Evolutionary conservation across 2,329 filamentous ascomycete species (phyloP).

Genomic region (Fusarium sp.): DNA sequence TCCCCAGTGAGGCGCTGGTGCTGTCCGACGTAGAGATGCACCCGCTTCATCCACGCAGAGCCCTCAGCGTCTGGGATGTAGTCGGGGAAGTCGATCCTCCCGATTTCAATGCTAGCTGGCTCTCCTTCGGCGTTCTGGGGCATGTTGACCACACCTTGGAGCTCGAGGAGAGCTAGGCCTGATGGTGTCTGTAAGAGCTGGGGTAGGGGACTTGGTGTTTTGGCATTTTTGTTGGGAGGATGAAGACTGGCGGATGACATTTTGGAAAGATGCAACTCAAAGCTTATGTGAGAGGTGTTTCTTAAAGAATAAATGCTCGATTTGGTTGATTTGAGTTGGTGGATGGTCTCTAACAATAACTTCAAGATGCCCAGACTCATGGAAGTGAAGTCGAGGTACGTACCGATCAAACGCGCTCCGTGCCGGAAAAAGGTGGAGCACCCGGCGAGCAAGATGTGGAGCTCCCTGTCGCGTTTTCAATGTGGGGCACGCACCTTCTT

Average conservation of each 20-base stretch:
- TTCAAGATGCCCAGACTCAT: background rate
- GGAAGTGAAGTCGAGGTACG: constrained; percentile 12
- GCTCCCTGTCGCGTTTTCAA: constrained; percentile 1
- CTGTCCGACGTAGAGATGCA: constrained; percentile 85
- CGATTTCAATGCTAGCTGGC: constrained; percentile 57
- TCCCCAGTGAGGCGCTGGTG: constrained; percentile 91
- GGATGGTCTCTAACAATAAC: background rate
- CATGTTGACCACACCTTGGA: constrained; percentile 89
- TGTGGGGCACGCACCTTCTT: background rate
- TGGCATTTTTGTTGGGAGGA: constrained; percentile 46
- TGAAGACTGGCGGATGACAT: constrained; percentile 54
- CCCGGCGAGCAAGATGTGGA: constrained; percentile 15
- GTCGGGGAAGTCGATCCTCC: constrained; percentile 79
- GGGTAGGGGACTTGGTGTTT: constrained; percentile 69
- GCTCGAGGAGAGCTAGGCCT: constrained; percentile 86
- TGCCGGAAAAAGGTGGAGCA: background rate
- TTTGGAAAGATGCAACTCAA: background rate
- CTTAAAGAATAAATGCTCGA: background rate
- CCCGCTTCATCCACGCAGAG: constrained; percentile 86
- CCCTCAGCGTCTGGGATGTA: constrained; percentile 60
- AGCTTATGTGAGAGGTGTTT: background rate
- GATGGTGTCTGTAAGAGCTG: constrained; percentile 85
- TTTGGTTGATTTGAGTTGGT: background rate
- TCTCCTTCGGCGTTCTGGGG: constrained; percentile 55
- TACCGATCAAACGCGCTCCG: constrained; percentile 2